phyloP scores from a whole-genome alignment of 2,329 filamentous ascomycete species.

The Scedosporium boydii region DNA sequence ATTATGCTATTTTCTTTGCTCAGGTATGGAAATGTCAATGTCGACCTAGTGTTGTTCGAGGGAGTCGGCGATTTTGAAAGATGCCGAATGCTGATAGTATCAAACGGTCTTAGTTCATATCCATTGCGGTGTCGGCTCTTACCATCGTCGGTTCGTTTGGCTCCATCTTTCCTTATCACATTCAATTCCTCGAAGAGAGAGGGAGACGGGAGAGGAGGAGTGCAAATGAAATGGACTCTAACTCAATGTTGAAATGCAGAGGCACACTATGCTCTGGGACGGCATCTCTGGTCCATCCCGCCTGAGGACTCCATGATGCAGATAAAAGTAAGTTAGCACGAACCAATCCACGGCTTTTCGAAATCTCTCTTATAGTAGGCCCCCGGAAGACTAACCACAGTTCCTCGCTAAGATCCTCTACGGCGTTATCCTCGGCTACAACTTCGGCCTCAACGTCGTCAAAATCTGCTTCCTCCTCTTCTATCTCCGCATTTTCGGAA shows the following conservation, averaged over 20 bases:
- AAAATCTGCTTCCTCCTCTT: conserved; percentile 21
- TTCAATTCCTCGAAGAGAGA: neutral
- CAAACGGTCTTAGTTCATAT: conserved; percentile 11
- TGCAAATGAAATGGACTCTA: no score
- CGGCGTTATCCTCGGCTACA: conserved; percentile 17
- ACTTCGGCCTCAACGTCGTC: conserved; percentile 20
- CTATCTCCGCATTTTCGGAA: conserved; percentile 20
- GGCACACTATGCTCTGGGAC: conserved; percentile 17
- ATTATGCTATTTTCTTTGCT: conserved; percentile 17
- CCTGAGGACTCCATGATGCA: conserved; percentile 12
- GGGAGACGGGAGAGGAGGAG: no score
- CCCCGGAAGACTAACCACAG: neutral
- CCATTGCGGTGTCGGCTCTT: conserved; percentile 8
- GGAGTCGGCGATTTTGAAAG: no score
- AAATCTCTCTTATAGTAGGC: no score
- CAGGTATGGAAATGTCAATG: neutral
- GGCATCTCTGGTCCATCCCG: conserved; percentile 13
- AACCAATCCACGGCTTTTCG: neutral
- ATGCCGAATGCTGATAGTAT: neutral
- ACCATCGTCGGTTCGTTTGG: neutral
- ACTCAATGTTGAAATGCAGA: conserved; percentile 9
- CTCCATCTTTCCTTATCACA: neutral
- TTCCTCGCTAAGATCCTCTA: conserved; percentile 14
- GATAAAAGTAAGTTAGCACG: conserved; percentile 12
- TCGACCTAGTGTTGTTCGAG: no score